These are phyloP conservation scores for Penicillium sp. DNA, from an alignment of 2,329 filamentous ascomycete species.

Conservation along the genomic window DNA sequence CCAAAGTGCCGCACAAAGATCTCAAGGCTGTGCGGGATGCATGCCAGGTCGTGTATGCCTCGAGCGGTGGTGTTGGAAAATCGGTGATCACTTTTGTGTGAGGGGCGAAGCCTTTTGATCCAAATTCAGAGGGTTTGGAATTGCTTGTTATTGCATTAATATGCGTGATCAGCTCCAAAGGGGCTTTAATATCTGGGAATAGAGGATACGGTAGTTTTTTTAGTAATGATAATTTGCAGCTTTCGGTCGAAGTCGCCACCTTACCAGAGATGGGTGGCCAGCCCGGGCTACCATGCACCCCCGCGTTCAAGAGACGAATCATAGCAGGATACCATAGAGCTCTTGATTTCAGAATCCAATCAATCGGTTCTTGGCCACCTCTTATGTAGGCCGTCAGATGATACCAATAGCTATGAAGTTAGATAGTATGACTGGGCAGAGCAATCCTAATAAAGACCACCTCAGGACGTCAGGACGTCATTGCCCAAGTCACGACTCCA, in stretches of 20 bases:
- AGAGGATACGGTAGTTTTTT: neutral
- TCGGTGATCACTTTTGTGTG: slow-evolving; percentile 39
- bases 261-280: neutral
- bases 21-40: slow-evolving; percentile 47
- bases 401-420: neutral
- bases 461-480: slow-evolving; percentile 1
- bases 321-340: slow-evolving; percentile 1
- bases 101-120: neutral
- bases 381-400: slow-evolving; percentile 5
- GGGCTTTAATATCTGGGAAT: neutral
- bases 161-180: neutral
- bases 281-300: neutral
- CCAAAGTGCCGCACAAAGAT: slow-evolving; percentile 48
- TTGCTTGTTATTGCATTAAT: neutral
- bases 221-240: neutral
- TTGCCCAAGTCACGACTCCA: neutral
- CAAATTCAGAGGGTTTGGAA: neutral
- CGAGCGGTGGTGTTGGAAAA: slow-evolving; percentile 51
- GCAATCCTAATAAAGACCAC: neutral
- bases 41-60: slow-evolving; percentile 43
- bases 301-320: slow-evolving; percentile 4
- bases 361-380: neutral
- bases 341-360: neutral
- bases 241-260: neutral
- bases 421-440: neutral